Percentiles rank a stretch among this genome's conserved stretches.
phyloP scores from a whole-genome alignment of 345 rosid genomes.

The Eucalyptus polybractea region DNA sequence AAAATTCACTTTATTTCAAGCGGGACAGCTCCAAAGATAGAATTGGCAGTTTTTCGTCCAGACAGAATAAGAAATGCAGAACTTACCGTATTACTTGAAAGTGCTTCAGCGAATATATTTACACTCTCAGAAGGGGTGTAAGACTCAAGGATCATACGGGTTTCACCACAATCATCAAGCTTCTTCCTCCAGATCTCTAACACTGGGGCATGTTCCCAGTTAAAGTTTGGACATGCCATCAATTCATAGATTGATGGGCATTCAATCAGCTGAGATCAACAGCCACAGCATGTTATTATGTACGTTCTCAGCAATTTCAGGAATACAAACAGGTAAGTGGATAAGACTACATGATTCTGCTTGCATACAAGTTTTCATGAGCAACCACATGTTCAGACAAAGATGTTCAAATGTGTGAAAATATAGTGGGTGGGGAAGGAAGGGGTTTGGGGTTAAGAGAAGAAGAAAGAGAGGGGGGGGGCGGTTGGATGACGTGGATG shows the following conservation, averaged over 20 bases:
- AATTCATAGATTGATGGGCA: slow-evolving; percentile 84
- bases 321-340: not conserved
- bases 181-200: slow-evolving; percentile 69
- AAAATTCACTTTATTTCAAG: not conserved
- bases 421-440: not conserved
- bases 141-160: slow-evolving; percentile 53
- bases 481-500: not conserved
- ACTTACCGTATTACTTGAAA: slow-evolving; percentile 62
- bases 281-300: not conserved
- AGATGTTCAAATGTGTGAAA: not conserved
- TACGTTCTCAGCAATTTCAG: not conserved
- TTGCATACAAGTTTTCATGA: not conserved
- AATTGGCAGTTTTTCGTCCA: not conserved
- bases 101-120: slow-evolving; percentile 53
- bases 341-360: not conserved
- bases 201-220: slow-evolving; percentile 51
- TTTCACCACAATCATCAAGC: slow-evolving; percentile 27
- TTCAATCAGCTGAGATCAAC: slow-evolving; percentile 62
- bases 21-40: not conserved
- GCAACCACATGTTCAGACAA: not conserved
- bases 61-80: not conserved
- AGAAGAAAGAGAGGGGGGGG: no score
- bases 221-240: slow-evolving; percentile 64
- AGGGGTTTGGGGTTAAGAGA: not conserved
- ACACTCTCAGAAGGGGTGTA: slow-evolving; percentile 43